These are phyloP conservation scores for Pseudozyma pruni DNA, from an alignment of 1,284 basidiomycete genomes.

Conservation along the genomic window DNA sequence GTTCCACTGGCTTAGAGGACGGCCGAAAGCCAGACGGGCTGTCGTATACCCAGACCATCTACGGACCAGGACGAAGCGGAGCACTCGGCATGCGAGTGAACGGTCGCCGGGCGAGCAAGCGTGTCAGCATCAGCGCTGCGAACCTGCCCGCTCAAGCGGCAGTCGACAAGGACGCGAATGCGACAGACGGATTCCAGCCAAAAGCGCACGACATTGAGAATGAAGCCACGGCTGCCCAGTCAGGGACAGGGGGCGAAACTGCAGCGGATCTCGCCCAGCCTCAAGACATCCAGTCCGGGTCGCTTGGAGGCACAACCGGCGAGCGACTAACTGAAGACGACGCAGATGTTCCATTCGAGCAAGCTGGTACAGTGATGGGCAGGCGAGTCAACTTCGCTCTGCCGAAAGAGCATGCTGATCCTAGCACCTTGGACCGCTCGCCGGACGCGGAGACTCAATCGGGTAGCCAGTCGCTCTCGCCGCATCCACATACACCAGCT, in stretches of 20 bases:
- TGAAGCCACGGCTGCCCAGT: background rate
- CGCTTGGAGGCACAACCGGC: background rate
- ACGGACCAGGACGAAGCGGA: conserved; percentile 52
- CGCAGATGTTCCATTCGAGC: background rate
- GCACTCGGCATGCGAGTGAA: conserved; percentile 58
- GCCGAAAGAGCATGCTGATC: conserved; percentile 1
- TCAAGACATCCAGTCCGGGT: background rate
- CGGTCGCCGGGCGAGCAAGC: conserved; percentile 44
- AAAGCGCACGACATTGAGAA: background rate
- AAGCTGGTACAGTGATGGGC: conserved; percentile 18
- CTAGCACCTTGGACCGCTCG: background rate
- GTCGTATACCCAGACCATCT: conserved; percentile 58
- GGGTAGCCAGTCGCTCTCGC: conserved; percentile 23
- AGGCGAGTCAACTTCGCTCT: conserved; percentile 35
- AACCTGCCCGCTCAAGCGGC: conserved; percentile 10
- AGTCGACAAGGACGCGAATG: background rate
- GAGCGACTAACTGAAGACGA: background rate
- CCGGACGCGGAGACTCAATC: conserved; percentile 19
- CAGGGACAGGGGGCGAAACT: background rate
- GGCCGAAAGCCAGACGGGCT: conserved; percentile 19
- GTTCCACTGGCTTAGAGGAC: background rate
- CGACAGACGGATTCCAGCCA: background rate
- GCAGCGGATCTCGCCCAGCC: background rate
- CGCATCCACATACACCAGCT: conserved; percentile 8
- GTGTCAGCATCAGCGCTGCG: conserved; percentile 32